Evolutionary conservation across 2,329 filamentous ascomycete genomes (phyloP).

Genomic region (Sclerotinia subarctica): DNA sequence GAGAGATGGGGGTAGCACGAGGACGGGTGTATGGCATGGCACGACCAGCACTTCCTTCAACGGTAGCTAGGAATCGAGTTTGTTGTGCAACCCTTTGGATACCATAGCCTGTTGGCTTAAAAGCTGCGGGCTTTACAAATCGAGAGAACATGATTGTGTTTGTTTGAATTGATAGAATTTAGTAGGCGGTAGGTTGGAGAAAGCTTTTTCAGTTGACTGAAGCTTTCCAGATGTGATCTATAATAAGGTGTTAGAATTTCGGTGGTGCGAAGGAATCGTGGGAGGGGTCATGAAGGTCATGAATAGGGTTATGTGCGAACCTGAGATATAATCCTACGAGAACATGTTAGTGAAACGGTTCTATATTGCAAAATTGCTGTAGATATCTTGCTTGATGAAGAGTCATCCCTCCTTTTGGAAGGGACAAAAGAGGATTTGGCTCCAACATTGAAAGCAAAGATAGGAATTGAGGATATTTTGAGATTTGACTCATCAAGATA

Average conservation of each 20-base stretch:
- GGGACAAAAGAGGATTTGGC: not conserved
- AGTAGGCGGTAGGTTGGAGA: constrained; percentile 25
- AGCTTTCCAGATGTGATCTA: constrained; percentile 46
- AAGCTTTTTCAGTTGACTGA: constrained; percentile 41
- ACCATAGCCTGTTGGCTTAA: constrained; percentile 37
- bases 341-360: constrained; percentile 43
- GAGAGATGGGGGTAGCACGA: constrained; percentile 63
- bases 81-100: constrained; percentile 38
- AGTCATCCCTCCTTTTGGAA: not conserved
- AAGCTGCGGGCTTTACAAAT: constrained; percentile 54
- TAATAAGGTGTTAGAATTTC: constrained; percentile 26
- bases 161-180: constrained; percentile 28
- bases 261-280: constrained; percentile 28
- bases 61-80: constrained; percentile 59
- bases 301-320: constrained; percentile 41
- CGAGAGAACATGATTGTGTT: constrained; percentile 57
- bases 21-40: constrained; percentile 58
- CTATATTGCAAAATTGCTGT: not conserved
- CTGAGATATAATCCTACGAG: constrained; percentile 70
- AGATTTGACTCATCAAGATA: not conserved
- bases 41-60: constrained; percentile 67
- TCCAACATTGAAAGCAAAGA: not conserved
- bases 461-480: not conserved
- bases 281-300: not conserved
- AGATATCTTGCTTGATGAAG: not conserved